Evolutionary conservation across 495 filamentous ascomycete genomes (phyloP).

Genomic region (Apodospora peruviana): DNA sequence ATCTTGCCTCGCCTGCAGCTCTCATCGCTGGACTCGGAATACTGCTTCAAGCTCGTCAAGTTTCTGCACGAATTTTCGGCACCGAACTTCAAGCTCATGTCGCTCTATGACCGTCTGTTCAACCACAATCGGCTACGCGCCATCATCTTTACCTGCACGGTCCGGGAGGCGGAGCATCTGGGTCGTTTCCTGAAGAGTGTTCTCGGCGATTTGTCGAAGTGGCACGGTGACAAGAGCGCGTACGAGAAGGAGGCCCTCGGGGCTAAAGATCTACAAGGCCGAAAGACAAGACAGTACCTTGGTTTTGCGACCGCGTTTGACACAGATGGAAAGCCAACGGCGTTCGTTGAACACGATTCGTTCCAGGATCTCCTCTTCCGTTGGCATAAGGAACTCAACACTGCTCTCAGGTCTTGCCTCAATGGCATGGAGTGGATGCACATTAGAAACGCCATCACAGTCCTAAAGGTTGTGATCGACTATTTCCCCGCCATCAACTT

Average conservation of each 20-base stretch:
- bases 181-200: conserved; percentile 81
- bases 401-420: conserved; percentile 72
- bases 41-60: conserved; percentile 75
- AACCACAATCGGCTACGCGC: conserved; percentile 68
- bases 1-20: conserved; percentile 80
- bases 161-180: conserved; percentile 84
- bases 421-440: conserved; percentile 90
- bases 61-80: conserved; percentile 77
- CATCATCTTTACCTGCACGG: conserved; percentile 80
- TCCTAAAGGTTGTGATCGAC: conserved; percentile 74
- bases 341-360: conserved; percentile 74
- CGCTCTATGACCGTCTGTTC: conserved; percentile 79
- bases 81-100: conserved; percentile 81
- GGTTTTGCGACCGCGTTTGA: conserved; percentile 58
- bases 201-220: conserved; percentile 68
- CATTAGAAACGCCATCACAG: conserved; percentile 87
- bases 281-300: conserved; percentile 28
- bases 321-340: conserved; percentile 57
- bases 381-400: conserved; percentile 78
- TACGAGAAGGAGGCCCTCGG: conserved; percentile 77
- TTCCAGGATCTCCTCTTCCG: conserved; percentile 80
- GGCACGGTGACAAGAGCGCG: conserved; percentile 70
- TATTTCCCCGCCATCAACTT: conserved; percentile 85
- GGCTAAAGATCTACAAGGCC: conserved; percentile 29
- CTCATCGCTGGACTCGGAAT: conserved; percentile 81